Evolutionary conservation across 1,139 yeast genomes (phyloP).

Genomic region (Taiozyma onychis): DNA sequence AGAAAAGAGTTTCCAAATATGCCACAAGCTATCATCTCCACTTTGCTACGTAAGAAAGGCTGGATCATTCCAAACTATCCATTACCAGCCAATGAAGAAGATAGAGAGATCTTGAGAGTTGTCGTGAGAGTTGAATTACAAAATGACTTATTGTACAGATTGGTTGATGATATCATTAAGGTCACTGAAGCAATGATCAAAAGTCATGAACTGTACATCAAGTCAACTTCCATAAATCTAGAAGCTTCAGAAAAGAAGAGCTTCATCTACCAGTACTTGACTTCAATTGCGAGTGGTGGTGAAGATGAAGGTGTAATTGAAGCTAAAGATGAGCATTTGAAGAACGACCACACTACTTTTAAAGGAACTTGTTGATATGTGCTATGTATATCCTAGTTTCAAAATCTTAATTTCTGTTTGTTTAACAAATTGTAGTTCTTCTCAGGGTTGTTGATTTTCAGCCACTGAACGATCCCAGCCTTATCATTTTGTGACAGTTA

Average conservation of each 20-base stretch:
- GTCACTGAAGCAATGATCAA: constrained; percentile 49
- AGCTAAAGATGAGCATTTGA: constrained; percentile 27
- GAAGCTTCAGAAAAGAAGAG: constrained; percentile 19
- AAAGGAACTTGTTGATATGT: constrained; percentile 45
- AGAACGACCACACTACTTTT: constrained; percentile 37
- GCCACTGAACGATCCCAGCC: too few species aligned
- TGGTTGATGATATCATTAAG: constrained; percentile 59
- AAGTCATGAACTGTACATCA: constrained; percentile 33
- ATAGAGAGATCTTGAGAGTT: constrained; percentile 68
- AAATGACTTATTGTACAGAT: constrained; percentile 64
- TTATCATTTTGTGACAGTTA: too few species aligned
- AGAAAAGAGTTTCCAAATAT: constrained; percentile 62
- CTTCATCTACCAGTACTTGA: constrained; percentile 32
- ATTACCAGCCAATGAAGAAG: constrained; percentile 54
- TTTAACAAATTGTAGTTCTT: too few species aligned
- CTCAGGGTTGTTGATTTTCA: too few species aligned
- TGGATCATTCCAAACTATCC: constrained; percentile 90
- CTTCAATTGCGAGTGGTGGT: constrained; percentile 35
- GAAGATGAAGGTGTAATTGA: constrained; percentile 9
- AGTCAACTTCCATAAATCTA: constrained; percentile 18
- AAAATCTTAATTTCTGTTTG: neutral
- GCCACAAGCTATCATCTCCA: constrained; percentile 77
- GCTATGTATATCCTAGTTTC: neutral
- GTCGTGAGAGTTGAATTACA: constrained; percentile 75
- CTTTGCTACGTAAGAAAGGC: constrained; percentile 72